Evolutionary conservation across 106 monocot genomes (phyloP).

Genomic region (Posidonia australis): DNA sequence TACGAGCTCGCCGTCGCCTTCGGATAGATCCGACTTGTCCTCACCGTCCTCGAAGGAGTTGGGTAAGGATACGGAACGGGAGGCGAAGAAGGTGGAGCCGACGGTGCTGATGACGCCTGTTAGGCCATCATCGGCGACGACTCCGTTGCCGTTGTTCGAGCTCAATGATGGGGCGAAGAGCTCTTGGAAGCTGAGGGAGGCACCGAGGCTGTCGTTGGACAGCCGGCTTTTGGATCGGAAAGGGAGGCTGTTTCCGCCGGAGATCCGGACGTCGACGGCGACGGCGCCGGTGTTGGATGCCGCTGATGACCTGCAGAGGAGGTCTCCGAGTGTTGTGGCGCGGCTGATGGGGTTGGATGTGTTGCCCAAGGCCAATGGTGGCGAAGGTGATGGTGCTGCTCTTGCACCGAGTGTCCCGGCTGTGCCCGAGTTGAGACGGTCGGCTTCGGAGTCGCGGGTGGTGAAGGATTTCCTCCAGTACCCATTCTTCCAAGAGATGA

Average conservation of each 20-base stretch:
- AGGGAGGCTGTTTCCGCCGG: constrained; percentile 19
- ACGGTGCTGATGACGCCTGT: constrained; percentile 4
- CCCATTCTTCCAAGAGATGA: constrained; percentile 24
- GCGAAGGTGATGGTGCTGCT: background rate
- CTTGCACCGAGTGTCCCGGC: background rate
- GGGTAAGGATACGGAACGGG: no score
- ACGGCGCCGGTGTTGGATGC: constrained; percentile 10
- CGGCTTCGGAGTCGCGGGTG: constrained; percentile 68
- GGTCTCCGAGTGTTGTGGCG: constrained; percentile 81
- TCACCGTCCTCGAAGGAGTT: constrained; percentile 17
- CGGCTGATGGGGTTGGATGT: constrained; percentile 84
- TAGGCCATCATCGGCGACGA: constrained; percentile 13
- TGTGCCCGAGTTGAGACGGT: constrained; percentile 49
- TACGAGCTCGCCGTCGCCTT: constrained; percentile 36
- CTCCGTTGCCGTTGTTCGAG: constrained; percentile 44
- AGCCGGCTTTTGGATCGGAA: constrained; percentile 41
- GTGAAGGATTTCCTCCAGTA: constrained; percentile 33
- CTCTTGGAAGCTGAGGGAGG: constrained; percentile 61
- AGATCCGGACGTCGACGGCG: constrained; percentile 37
- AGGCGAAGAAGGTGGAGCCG: background rate
- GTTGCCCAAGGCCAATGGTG: constrained; percentile 28
- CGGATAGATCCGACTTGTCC: constrained; percentile 67
- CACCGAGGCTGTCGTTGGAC: constrained; percentile 83
- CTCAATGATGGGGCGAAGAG: constrained; percentile 34
- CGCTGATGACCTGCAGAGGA: constrained; percentile 28